Evolutionary conservation across 106 monocot species (phyloP), one percentile per base, ranked within the genome.

Genomic region (Ottelia alismoides): DNA sequence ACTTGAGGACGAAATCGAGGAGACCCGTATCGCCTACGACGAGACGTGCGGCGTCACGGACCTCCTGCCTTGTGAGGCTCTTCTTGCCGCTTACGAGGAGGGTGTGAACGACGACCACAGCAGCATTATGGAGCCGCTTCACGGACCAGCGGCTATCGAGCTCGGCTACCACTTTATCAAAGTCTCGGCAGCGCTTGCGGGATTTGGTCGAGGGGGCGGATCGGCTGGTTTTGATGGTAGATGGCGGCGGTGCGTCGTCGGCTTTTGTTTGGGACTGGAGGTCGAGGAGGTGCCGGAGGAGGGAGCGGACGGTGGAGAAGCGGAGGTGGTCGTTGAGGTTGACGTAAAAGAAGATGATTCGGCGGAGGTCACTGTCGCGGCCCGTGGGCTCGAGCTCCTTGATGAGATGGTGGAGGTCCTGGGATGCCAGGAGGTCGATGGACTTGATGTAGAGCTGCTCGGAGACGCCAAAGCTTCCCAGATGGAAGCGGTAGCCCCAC

Each of bases 1-100:
- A 96, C 61, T 96, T 96, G 44, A 96, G 68, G 20, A 96, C 96
- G 55, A 82, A 96, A 53, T 96, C 96, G 27, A 96, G 66, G 43
- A 96, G 85, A 20, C 96, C 96, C 0, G 96, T 96, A 71, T 89
- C 96, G 12, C 96, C 96, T 49, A 96, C 82, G 47, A 52, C 60
- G 6, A 65, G 67, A 25, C 96, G 64, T 0, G 57, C 78, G 68
- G 43, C 85, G 69, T 32, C 78, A 25, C 53, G 69, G 53, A 30
- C 60, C 55, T 81, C 96, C 73, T 98, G 96, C 22, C 96, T 73
- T 0, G 89, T 89, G 79, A 98, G 70, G 71, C 58, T 66, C 62
- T 31, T 63, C 20, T 53, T 25, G 0, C 89, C 81, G 9, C 47
- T 43, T 56, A 77, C 76, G 44, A 25, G 4, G 18, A 98, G 69